Evolutionary conservation across 768 basidiomycete species (phyloP), one percentile per base, ranked within the genome.

Genomic region (Kwoniella newhampshirensis): DNA sequence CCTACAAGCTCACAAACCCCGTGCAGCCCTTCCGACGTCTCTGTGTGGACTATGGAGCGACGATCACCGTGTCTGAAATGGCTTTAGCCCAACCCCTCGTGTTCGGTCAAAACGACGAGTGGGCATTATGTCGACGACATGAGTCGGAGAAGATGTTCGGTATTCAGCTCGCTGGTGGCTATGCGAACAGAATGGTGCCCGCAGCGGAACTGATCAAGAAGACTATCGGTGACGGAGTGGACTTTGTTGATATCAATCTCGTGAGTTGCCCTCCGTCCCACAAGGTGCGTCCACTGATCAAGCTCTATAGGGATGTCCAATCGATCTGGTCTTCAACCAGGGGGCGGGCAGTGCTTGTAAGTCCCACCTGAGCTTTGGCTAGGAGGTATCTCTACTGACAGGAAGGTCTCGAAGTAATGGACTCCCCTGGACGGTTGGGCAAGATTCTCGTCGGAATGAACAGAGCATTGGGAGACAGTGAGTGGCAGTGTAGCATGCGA

Each of bases 51-150:
- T 85, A 87, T 56, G 94, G 94, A 13, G 91, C 88, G 2, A 92
- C 94, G 62, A 96, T 98, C 66, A 94, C 92, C 2, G 92, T 90
- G 62, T 91, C 91, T 23, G 94, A 97, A 77, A 97, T 97, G 94
- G 92, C 90, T 3, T 82, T 99, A n/a, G 87, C 91, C 4, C 85
- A 83, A 40, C 93, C 93, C 2, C 89, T 98, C 75, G 82, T 96
- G 20, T 78, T 81, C 9, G 94, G 90, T 2, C 91, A 90, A 9
- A 87, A 87, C 57, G 89, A 91, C 68, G 94, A 99, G 77, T 98
- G 92, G 91, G 91, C 91, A 0, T 81, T 97, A 2, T 87, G 94
- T 42, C 80, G 92, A 41, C 81, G 91, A 30, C 93, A 97, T 68
- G 88, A 90, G 0, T 87, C 86, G 0, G 94, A 98, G 73, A 77